Base-by-base conservation (phyloP, 2,329 filamentous ascomycete species). In the Tolypocladium pustulatum region DNA sequence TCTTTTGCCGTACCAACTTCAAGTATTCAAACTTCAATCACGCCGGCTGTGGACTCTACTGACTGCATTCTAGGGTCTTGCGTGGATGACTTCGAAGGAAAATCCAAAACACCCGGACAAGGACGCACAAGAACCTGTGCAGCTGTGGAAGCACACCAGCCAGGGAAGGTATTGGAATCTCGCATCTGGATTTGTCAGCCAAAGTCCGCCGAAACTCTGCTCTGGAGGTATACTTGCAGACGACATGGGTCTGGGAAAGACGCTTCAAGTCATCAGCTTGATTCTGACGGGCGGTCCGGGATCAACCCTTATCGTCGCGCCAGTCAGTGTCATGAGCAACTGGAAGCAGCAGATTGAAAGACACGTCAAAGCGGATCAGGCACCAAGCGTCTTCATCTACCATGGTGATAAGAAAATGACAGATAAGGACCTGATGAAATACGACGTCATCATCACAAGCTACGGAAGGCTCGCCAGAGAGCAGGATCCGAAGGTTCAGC, bases 201-300 rank as follows among this genome's bases (percentile, higher is more conserved):
- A 69, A 0, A 71, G 70, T 3, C 72, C 79, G 1, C 90, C 90
- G 0, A 71, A 75, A 0, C 78, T 96, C 27, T 84, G 89, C 8
- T 89, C 85, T 55, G 91, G 91, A 22, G 91, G 91, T 37, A 91
- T 96, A 55, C 79, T 96, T 10, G 90, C 72, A 15, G 91, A 96
- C 69, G 91, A 96, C 66, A 96, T 96, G 92, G 91, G 91, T 4
- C 74, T 96, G 6, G 91, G 91, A 30, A 96, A 96, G 75, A 96
- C 91, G 0, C 79, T 96, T 10, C 89, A 96, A 69, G 81, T 91
- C 54, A 93, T 96, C 64, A 89, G 89, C 57, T 74, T 95, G 40
- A 87, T 96, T 58, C 74, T 92, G 56, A 76, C 77, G 4, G 78
- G 78, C 7, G 74, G 75, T 0, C 69, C 76, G 2, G 85, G 84